A percentile compares a stretch with the other conserved stretches of the same genome.
Evolutionary conservation across 192 early-diverging fungal species (phyloP).

Genomic region (Spizellomyces sp.): DNA sequence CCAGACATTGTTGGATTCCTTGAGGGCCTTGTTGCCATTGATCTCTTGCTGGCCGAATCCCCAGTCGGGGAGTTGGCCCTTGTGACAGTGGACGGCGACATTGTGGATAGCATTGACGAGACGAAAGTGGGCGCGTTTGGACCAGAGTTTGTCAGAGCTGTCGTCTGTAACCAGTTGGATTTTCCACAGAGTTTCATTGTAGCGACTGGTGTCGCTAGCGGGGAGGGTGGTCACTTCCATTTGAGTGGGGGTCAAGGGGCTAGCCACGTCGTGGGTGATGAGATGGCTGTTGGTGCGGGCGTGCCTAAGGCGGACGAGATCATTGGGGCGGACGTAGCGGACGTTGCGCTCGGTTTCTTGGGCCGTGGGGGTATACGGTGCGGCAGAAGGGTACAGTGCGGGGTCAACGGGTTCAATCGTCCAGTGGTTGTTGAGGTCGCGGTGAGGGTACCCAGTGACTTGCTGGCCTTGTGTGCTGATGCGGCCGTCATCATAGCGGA

Average conservation of each 20-base stretch:
- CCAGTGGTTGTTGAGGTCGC: constrained; percentile 90
- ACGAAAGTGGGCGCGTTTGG: constrained; percentile 52
- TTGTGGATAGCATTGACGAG: constrained; percentile 78
- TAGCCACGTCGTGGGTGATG: constrained; percentile 80
- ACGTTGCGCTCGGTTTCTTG: constrained; percentile 37
- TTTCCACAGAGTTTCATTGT: constrained; percentile 60
- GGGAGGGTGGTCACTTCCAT: constrained; percentile 77
- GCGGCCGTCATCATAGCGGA: constrained; percentile 89
- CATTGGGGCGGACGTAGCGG: constrained; percentile 58
- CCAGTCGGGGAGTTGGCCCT: constrained; percentile 79
- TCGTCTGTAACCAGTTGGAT: constrained; percentile 43
- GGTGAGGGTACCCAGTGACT: constrained; percentile 75
- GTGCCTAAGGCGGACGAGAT: constrained; percentile 67
- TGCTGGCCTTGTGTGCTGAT: constrained; percentile 87
- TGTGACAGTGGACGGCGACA: constrained; percentile 78
- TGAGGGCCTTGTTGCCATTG: constrained; percentile 87
- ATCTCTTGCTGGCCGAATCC: constrained; percentile 85
- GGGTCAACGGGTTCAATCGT: constrained; percentile 56
- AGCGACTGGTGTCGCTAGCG: constrained; percentile 44
- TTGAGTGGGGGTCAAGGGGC: constrained; percentile 71
- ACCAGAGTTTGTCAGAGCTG: constrained; percentile 31
- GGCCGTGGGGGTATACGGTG: constrained; percentile 23
- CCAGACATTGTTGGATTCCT: constrained; percentile 78
- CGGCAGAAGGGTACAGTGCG: constrained; percentile 11
- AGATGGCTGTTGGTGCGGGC: constrained; percentile 55